Base-by-base conservation (phyloP, 129 eudicot genomes). In the Flaveria bidentis region DNA sequence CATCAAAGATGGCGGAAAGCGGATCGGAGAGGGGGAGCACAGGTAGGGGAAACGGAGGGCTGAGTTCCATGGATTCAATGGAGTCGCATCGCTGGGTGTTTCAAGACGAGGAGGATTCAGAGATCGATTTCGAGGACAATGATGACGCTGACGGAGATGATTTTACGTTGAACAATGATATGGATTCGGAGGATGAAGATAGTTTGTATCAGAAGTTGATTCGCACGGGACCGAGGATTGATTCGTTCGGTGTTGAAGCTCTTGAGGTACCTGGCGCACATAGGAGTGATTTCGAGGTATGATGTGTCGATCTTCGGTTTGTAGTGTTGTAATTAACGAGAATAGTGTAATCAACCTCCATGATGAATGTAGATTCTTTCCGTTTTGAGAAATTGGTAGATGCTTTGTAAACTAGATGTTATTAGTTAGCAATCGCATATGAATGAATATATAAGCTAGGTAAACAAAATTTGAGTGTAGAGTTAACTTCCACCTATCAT, bases 81-180 rank as follows among this genome's bases (percentile, higher is more conserved):
- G 96, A 90, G 42, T 87, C 87, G 6, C 84, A 74, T 67, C 90
- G 96, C 0, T 88, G 95, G 97, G 97, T 88, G 67, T 85, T 71
- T 47, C 91, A 88, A 60, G 90, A 86, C 60, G 86, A 84, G 28
- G 88, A 91, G 15, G 84, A 77, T n/a, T 86, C 89, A 8, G 96
- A 87, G 65, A 77, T 82, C 75, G 85, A 85, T 45, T 72, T 76
- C 58, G 88, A 83, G 9, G 89, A 78, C 26, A 74, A 73, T 23
- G 33, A 68, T 74, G 80, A 7, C 12, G 80, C 74, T 33, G 83
- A 36, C 41, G 41, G 41, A 36, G 41, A 36, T 36, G 41, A 69
- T 22, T 74, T 62, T n/a, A 73, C 70, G 49, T 52, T 41, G 77
- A 61, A 74, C 16, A 56, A 77, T 39, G 86, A 68, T 18, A 13